A percentile compares a stretch with the other conserved stretches of the same genome.
Evolutionary conservation across 345 rosid genomes (phyloP).

Genomic region (Odontarrhena argentea): DNA sequence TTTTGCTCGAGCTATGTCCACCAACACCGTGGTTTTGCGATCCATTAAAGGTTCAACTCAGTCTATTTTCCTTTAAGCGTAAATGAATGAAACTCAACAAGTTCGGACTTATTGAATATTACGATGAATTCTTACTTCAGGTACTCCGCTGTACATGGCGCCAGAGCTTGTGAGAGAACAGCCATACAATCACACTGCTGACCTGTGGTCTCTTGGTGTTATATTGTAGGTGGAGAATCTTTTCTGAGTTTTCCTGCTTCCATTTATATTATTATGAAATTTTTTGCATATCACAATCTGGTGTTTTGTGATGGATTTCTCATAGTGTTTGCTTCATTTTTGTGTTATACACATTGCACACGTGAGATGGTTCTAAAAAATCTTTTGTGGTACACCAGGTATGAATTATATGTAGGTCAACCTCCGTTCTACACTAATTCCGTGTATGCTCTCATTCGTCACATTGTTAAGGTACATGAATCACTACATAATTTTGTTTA

Average conservation of each 20-base stretch:
- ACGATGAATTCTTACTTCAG: constrained; percentile 47
- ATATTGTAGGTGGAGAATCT: constrained; percentile 64
- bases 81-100: constrained; percentile 18
- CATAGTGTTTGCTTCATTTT: constrained; percentile 8
- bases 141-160: constrained; percentile 98
- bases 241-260: constrained; percentile 24
- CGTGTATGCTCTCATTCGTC: constrained; percentile 94
- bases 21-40: constrained; percentile 91
- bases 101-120: constrained; percentile 6
- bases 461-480: constrained; percentile 81
- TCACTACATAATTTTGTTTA: constrained; percentile 20
- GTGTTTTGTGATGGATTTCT: constrained; percentile 18
- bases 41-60: constrained; percentile 82
- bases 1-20: constrained; percentile 98
- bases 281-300: neutral
- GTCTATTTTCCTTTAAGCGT: constrained; percentile 12
- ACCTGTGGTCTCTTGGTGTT: constrained; percentile 99
- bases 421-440: constrained; percentile 99
- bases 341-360: constrained; percentile 14
- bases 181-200: constrained; percentile 98
- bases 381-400: constrained; percentile 53
- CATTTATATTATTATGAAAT: constrained; percentile 9
- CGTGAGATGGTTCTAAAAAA: constrained; percentile 22
- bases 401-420: constrained; percentile 94
- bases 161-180: constrained; percentile 96